These are phyloP conservation scores for Chloranthus sessilifolius DNA, from an alignment of 164 flowering plant species.

Conservation along the genomic window DNA sequence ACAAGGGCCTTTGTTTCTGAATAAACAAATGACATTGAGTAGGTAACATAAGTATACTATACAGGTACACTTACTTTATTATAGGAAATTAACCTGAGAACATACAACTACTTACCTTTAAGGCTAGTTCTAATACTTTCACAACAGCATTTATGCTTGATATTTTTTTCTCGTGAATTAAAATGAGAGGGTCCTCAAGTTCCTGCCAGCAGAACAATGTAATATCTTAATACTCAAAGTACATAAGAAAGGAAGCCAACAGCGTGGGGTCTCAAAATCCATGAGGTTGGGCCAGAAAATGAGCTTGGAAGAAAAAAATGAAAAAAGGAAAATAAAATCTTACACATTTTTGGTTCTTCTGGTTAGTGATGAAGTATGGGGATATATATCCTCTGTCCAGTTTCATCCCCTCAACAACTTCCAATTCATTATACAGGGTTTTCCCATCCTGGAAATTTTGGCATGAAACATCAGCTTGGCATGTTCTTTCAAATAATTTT, in stretches of 20 bases:
- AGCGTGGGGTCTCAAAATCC: too few species aligned
- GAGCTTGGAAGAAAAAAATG: background rate
- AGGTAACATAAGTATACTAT: background rate
- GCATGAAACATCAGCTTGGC: too few species aligned
- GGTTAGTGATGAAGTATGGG: constrained; percentile 90
- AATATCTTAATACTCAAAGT: background rate
- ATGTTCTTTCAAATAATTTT: too few species aligned
- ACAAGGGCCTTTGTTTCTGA: constrained; percentile 84
- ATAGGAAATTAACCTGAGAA: background rate
- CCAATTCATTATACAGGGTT: constrained; percentile 80
- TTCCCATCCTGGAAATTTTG: constrained; percentile 81
- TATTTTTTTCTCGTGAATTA: constrained; percentile 89
- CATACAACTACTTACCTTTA: constrained; percentile 48
- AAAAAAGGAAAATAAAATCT: constrained; percentile 18
- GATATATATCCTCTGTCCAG: constrained; percentile 95
- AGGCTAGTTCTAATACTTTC: constrained; percentile 79
- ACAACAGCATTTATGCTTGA: constrained; percentile 71
- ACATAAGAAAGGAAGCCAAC: background rate
- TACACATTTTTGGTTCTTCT: constrained; percentile 94
- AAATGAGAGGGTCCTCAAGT: constrained; percentile 82
- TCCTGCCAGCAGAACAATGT: constrained; percentile 39
- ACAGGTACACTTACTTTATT: background rate
- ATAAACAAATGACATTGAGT: background rate
- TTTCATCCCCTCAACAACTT: constrained; percentile 99
- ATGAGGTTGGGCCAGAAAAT: background rate